Evolutionary conservation across 2,329 filamentous ascomycete genomes (phyloP).

Genomic region (Curvularia spicifera): DNA sequence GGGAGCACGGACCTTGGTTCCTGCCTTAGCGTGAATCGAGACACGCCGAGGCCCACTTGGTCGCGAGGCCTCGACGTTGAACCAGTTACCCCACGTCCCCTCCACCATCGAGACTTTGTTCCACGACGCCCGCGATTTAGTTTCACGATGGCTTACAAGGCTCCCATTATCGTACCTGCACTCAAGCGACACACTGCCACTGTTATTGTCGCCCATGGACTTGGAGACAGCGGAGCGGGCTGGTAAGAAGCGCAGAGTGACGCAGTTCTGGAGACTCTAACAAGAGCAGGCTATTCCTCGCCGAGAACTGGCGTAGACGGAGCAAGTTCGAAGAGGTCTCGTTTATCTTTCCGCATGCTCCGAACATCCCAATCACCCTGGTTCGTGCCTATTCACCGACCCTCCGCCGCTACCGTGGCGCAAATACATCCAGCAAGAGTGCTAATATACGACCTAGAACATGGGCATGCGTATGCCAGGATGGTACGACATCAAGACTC

Average conservation of each 20-base stretch:
- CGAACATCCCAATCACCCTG: constrained; percentile 82
- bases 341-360: constrained; percentile 93
- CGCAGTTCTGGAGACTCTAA: constrained; percentile 21
- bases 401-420: background rate
- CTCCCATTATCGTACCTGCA: constrained; percentile 75
- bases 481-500: constrained; percentile 76
- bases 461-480: constrained; percentile 81
- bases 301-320: constrained; percentile 84
- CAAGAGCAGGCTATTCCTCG: constrained; percentile 68
- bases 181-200: constrained; percentile 87
- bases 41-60: constrained; percentile 28
- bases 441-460: constrained; percentile 60
- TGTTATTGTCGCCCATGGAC: constrained; percentile 90
- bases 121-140: constrained; percentile 6
- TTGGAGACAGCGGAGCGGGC: constrained; percentile 80
- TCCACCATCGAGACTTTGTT: constrained; percentile 7
- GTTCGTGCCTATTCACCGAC: constrained; percentile 55
- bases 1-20: constrained; percentile 37
- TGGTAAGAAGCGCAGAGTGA: constrained; percentile 61
- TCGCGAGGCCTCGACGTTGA: constrained; percentile 9
- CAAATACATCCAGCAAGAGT: constrained; percentile 1
- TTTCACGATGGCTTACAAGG: constrained; percentile 46
- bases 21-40: constrained; percentile 32
- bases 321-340: constrained; percentile 86
- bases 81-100: constrained; percentile 25